phyloP scores from a whole-genome alignment of 2,329 filamentous ascomycete genomes.

The Lachnellula arida region DNA sequence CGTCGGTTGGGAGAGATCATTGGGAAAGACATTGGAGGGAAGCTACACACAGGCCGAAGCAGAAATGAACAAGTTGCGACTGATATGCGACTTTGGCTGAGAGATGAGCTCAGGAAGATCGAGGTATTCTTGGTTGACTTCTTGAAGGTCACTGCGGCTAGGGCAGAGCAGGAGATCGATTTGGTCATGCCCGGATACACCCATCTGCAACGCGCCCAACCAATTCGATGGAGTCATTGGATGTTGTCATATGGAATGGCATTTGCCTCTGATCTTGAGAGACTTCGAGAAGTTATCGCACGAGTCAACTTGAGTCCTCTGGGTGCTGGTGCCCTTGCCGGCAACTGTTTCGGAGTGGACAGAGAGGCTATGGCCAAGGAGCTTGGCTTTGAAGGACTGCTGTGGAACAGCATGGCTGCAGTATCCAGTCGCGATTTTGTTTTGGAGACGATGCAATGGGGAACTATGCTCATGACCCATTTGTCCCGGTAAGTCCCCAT shows the following conservation, averaged over 20 bases:
- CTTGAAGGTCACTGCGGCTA: slow-evolving; percentile 61
- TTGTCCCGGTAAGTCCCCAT: slow-evolving; percentile 45
- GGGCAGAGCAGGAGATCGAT: slow-evolving; percentile 71
- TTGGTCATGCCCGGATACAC: slow-evolving; percentile 82
- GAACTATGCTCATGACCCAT: slow-evolving; percentile 71
- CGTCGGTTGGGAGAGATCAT: slow-evolving; percentile 77
- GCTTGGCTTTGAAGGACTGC: slow-evolving; percentile 70
- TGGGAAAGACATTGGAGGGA: slow-evolving; percentile 77
- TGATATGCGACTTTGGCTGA: slow-evolving; percentile 86
- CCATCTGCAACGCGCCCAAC: slow-evolving; percentile 76
- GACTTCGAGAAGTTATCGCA: slow-evolving; percentile 66
- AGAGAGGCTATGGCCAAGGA: slow-evolving; percentile 74
- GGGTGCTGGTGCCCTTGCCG: slow-evolving; percentile 57
- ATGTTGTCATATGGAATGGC: slow-evolving; percentile 69
- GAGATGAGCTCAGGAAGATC: slow-evolving; percentile 66
- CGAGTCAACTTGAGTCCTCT: slow-evolving; percentile 61
- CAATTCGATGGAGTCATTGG: slow-evolving; percentile 79
- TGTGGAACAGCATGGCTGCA: slow-evolving; percentile 73
- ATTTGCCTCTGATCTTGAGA: slow-evolving; percentile 71
- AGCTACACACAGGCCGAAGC: slow-evolving; percentile 83
- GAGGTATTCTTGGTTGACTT: slow-evolving; percentile 65
- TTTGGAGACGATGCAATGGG: slow-evolving; percentile 77
- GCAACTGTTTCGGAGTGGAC: slow-evolving; percentile 79
- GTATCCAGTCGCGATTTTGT: slow-evolving; percentile 67
- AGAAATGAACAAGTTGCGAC: slow-evolving; percentile 88